phyloP scores from a whole-genome alignment of 2,329 filamentous ascomycete genomes.

The Cladophialophora carrionii region DNA sequence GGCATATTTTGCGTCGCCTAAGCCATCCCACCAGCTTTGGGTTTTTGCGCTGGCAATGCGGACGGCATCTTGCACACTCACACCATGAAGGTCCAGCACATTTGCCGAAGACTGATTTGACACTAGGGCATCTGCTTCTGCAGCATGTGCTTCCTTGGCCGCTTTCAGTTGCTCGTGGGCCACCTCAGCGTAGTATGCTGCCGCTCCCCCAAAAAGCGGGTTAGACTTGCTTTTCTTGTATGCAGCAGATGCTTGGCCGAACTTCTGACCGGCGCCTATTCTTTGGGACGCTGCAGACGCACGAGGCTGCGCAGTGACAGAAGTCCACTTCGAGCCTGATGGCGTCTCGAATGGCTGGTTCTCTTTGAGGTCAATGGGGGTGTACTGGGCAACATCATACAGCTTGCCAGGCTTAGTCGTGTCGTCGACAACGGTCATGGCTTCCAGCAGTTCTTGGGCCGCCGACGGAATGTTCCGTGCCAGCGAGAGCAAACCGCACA shows the following conservation, averaged over 20 bases:
- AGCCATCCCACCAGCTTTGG: slow-evolving; percentile 72
- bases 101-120: slow-evolving; percentile 64
- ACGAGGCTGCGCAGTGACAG: slow-evolving; percentile 37
- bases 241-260: slow-evolving; percentile 61
- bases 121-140: slow-evolving; percentile 71
- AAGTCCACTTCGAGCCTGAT: slow-evolving; percentile 14
- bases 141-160: slow-evolving; percentile 63
- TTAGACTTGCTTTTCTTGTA: slow-evolving; percentile 69
- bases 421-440: slow-evolving; percentile 50
- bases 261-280: slow-evolving; percentile 55
- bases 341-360: slow-evolving; percentile 35
- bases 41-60: slow-evolving; percentile 72
- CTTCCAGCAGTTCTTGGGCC: slow-evolving; percentile 63
- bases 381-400: slow-evolving; percentile 49
- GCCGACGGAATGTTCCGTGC: slow-evolving; percentile 61
- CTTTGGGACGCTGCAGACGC: slow-evolving; percentile 52
- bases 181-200: slow-evolving; percentile 73
- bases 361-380: slow-evolving; percentile 43
- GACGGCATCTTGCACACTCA: slow-evolving; percentile 78
- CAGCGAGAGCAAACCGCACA: slow-evolving; percentile 59
- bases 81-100: slow-evolving; percentile 78
- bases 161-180: slow-evolving; percentile 66
- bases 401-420: slow-evolving; percentile 17
- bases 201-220: slow-evolving; percentile 73
- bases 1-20: slow-evolving; percentile 67